phyloP scores from a whole-genome alignment of 768 basidiomycete species.

The Tephrocybe sp. region DNA sequence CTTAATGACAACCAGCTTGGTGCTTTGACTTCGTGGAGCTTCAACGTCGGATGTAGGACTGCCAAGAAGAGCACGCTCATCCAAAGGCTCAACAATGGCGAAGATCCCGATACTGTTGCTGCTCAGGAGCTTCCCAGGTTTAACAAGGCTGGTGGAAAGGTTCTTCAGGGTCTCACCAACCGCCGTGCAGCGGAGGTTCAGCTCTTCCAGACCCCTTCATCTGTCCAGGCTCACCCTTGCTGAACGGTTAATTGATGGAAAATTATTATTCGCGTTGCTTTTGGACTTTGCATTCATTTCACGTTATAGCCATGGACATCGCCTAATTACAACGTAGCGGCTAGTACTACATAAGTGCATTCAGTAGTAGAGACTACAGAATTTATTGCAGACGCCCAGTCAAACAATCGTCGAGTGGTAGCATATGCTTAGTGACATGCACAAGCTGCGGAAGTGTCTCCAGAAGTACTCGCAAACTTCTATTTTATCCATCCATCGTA shows the following conservation, averaged over 20 bases:
- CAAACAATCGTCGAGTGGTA: neutral
- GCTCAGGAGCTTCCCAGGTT: slow-evolving; percentile 26
- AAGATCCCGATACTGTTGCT: slow-evolving; percentile 29
- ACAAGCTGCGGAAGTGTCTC: too few species aligned
- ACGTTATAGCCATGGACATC: neutral
- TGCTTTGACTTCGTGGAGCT: slow-evolving; percentile 25
- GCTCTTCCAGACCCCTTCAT: slow-evolving; percentile 27
- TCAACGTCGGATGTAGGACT: slow-evolving; percentile 28
- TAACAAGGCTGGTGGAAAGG: slow-evolving; percentile 29
- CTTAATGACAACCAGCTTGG: slow-evolving; percentile 31
- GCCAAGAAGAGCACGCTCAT: slow-evolving; percentile 26
- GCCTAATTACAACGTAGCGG: neutral
- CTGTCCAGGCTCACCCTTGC: slow-evolving; percentile 27
- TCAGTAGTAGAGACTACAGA: neutral
- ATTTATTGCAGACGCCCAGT: neutral
- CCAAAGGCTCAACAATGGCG: slow-evolving; percentile 25
- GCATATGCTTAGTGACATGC: too few species aligned
- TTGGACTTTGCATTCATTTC: neutral
- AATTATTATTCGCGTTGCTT: neutral
- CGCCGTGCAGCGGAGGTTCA: slow-evolving; percentile 28
- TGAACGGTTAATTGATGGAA: neutral
- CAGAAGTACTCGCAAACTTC: too few species aligned
- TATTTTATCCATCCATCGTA: too few species aligned
- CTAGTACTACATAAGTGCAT: neutral
- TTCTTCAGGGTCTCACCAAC: slow-evolving; percentile 21